These are phyloP conservation scores for Cyberlindnera japonica DNA, from an alignment of 805 yeast genomes.

Conservation along the genomic window DNA sequence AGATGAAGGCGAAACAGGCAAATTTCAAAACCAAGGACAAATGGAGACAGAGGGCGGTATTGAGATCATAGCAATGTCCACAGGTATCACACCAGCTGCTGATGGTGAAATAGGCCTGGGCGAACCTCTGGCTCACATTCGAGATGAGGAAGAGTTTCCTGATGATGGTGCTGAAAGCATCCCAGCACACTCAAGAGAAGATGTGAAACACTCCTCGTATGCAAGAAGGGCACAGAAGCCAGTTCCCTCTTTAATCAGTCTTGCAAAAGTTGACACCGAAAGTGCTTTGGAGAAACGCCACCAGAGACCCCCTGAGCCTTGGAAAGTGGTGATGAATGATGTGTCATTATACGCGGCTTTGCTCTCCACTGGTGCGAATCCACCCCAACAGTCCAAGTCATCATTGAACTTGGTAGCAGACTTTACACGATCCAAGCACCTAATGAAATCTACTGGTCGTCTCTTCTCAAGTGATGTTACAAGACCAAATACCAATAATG, in stretches of 20 bases:
- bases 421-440: conserved; percentile 25
- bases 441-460: background rate
- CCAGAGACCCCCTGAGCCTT: conserved; percentile 18
- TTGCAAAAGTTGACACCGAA: conserved; percentile 8
- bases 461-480: background rate
- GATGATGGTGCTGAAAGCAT: background rate
- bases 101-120: background rate
- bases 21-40: too few species aligned
- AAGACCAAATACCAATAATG: background rate
- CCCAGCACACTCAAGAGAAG: background rate
- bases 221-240: conserved; percentile 11
- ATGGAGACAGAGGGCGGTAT: conserved; percentile 6
- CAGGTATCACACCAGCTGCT: conserved; percentile 1
- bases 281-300: conserved; percentile 10
- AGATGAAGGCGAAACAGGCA: background rate
- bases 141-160: background rate
- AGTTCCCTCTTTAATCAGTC: conserved; percentile 8
- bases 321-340: conserved; percentile 34
- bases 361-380: conserved; percentile 31
- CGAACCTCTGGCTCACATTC: background rate
- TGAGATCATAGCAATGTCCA: conserved; percentile 15
- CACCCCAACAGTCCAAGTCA: conserved; percentile 13
- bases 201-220: conserved; percentile 10
- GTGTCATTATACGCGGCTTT: conserved; percentile 37
- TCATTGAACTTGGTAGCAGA: conserved; percentile 21